These are phyloP conservation scores for Coniochaeta sp. DNA, from an alignment of 2,329 filamentous ascomycete species.

Conservation along the genomic window DNA sequence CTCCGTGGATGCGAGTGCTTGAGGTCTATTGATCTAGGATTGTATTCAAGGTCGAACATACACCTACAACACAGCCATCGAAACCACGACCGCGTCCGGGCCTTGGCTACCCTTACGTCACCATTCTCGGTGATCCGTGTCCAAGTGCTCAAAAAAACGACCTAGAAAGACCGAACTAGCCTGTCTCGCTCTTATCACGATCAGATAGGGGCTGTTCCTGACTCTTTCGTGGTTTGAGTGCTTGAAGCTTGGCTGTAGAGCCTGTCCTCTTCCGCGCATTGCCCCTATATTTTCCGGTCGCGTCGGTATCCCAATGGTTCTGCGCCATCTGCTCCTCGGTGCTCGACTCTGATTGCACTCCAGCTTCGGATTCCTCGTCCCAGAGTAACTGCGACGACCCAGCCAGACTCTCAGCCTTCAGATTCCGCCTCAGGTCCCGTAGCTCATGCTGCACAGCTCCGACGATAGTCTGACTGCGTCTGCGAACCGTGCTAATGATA, in stretches of 20 bases:
- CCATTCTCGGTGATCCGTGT: not conserved
- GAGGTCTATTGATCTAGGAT: not conserved
- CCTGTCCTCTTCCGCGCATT: not conserved
- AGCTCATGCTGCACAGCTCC: conserved; percentile 7
- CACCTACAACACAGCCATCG: not conserved
- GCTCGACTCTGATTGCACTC: not conserved
- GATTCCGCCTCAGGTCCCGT: not conserved
- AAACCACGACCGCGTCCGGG: not conserved
- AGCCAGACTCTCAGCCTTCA: not conserved
- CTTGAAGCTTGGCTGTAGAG: not conserved
- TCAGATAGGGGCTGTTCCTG: not conserved
- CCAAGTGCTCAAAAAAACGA: not conserved
- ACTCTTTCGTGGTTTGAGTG: not conserved
- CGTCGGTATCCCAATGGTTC: not conserved
- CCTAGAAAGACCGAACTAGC: not conserved
- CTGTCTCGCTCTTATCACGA: not conserved
- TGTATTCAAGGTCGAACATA: not conserved
- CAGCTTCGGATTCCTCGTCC: not conserved
- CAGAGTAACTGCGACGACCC: not conserved
- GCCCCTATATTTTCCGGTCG: not conserved
- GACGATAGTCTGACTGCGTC: conserved; percentile 4
- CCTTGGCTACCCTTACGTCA: not conserved
- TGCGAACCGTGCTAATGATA: conserved; percentile 4
- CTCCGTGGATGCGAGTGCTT: not conserved
- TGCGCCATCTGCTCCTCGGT: not conserved